A percentile compares a stretch with the other conserved stretches of the same genome.
phyloP scores from a whole-genome alignment of 805 yeast genomes.

The Metschnikowia cubensis region DNA sequence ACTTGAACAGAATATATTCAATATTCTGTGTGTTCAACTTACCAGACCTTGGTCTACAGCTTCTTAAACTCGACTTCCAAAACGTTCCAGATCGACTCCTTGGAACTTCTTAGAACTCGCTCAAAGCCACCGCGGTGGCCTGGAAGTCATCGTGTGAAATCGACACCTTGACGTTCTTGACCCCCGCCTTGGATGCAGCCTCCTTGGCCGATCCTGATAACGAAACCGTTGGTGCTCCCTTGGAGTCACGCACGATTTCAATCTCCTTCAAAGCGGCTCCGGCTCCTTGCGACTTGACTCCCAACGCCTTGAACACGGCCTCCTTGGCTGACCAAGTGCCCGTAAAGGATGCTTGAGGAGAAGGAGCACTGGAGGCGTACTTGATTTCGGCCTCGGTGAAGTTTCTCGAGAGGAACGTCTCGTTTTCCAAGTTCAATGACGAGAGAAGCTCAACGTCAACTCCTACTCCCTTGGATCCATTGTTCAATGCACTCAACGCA shows the following conservation, averaged over 20 bases:
- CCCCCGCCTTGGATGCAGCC: slow-evolving; percentile 70
- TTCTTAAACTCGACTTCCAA: not conserved
- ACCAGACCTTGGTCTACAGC: no score
- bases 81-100: no score
- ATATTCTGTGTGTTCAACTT: no score
- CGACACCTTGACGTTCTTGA: slow-evolving; percentile 72
- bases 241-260: slow-evolving; percentile 69
- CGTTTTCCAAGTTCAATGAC: slow-evolving; percentile 80
- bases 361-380: slow-evolving; percentile 72
- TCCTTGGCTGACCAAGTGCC: slow-evolving; percentile 99
- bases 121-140: slow-evolving; percentile 94
- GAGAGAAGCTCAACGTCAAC: slow-evolving; percentile 92
- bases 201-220: slow-evolving; percentile 72
- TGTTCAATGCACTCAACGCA: slow-evolving; percentile 55
- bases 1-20: no score
- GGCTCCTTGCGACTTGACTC: slow-evolving; percentile 85
- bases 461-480: slow-evolving; percentile 73
- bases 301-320: slow-evolving; percentile 95
- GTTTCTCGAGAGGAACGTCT: slow-evolving; percentile 87
- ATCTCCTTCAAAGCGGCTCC: slow-evolving; percentile 92
- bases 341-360: slow-evolving; percentile 85
- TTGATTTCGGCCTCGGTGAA: slow-evolving; percentile 77
- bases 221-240: slow-evolving; percentile 78
- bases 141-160: slow-evolving; percentile 96
- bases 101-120: slow-evolving; percentile 38